These are phyloP conservation scores for Blastomyces silverae DNA, from an alignment of 2,329 filamentous ascomycete species.

Conservation along the genomic window DNA sequence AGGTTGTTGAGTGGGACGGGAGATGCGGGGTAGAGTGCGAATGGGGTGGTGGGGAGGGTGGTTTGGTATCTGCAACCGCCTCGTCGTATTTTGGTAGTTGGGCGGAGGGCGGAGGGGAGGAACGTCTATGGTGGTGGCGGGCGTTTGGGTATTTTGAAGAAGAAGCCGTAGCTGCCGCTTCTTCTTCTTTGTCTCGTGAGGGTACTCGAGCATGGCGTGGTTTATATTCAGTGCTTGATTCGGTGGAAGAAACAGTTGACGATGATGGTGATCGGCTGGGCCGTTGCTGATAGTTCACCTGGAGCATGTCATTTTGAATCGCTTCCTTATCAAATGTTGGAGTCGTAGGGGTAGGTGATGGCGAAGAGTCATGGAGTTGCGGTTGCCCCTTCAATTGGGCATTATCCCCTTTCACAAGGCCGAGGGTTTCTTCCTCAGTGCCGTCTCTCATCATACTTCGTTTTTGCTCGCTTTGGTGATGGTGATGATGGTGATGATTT, in stretches of 20 bases:
- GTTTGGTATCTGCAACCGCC: neutral
- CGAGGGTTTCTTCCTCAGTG: slow-evolving; percentile 76
- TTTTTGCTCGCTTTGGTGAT: slow-evolving; percentile 24
- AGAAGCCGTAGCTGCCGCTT: neutral
- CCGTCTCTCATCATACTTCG: slow-evolving; percentile 46
- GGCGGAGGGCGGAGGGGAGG: neutral
- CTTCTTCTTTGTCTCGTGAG: slow-evolving; percentile 17
- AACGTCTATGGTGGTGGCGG: neutral
- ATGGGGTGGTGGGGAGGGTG: neutral
- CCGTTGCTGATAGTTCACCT: neutral
- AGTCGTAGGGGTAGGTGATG: slow-evolving; percentile 11
- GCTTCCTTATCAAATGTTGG: slow-evolving; percentile 9
- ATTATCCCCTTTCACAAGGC: slow-evolving; percentile 68
- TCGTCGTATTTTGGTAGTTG: slow-evolving; percentile 3
- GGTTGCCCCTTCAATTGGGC: neutral
- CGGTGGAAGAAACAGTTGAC: slow-evolving; percentile 4
- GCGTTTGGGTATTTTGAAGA: neutral
- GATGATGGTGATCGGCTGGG: slow-evolving; percentile 4
- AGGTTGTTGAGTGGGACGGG: neutral
- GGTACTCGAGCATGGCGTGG: slow-evolving; percentile 4
- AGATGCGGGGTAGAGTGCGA: slow-evolving; percentile 2
- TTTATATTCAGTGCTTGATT: slow-evolving; percentile 2
- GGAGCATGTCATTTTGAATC: slow-evolving; percentile 2
- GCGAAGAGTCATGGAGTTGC: slow-evolving; percentile 22
- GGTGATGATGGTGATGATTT: neutral